Base-by-base conservation (phyloP, 176 grass and related monocot species). In the Rhipidocladum racemiflorum region DNA sequence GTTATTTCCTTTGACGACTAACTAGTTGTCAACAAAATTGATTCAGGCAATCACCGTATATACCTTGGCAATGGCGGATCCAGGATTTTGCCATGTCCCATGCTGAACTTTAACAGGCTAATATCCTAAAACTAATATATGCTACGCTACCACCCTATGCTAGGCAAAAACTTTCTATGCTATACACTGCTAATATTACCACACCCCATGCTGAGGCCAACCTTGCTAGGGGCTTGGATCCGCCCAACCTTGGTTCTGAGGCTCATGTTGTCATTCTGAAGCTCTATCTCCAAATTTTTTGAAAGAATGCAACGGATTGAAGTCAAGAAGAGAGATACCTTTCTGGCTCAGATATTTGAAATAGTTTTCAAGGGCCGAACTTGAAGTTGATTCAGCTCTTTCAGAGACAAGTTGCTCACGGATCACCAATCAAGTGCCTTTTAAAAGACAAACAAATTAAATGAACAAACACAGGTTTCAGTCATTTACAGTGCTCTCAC, bases 221-320 rank as follows among this genome's bases (percentile, higher is more conserved):
- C 42, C 11, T 7, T 44, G 42, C 42, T 11, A 12, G 9, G 42
- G 42, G 9, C 42, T 44, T 44, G 9, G 12, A 44, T 44, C 42
- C 42, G 0, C 42, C 9, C 42, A 2, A 39, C 38, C 92, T 87
- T 94, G 38, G 76, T 76, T 86, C 92, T 84, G 60, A 94, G 86
- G 60, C 86, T 65, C 84, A 86, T 84, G 48, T 91, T 86, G 66
- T 91, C 92, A 78, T 76, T 88, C 55, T 88, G 91, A 63, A 94
- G 92, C 80, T 91, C 92, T 40, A 88, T 61, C 81, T 91, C 92
- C 92, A 91, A 54, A 11, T 40, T 28, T 67, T 43, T 40, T 24
- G 35, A 55, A 16, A 71, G 39, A 25, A 48, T 17, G 29, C 25
- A 70, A 79, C 72, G 8, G 16, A 29, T 18, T 63, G 74, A 55